These are phyloP conservation scores for Dipteronia dyeriana DNA, from an alignment of 345 rosid genomes.

Conservation along the genomic window DNA sequence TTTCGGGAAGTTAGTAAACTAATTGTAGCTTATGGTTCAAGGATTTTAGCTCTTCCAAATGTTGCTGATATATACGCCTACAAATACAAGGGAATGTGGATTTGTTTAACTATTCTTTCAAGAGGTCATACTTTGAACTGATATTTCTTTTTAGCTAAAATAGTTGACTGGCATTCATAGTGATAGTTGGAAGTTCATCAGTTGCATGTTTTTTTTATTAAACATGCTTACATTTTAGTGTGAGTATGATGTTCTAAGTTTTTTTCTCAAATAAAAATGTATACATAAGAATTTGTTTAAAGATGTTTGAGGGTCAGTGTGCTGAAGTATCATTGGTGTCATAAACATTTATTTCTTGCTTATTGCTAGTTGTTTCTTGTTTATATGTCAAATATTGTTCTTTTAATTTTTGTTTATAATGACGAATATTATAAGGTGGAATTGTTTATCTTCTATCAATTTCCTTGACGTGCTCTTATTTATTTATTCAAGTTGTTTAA, in stretches of 20 bases:
- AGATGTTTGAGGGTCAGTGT: neutral
- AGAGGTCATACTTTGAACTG: constrained; percentile 63
- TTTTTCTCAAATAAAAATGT: neutral
- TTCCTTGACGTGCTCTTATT: neutral
- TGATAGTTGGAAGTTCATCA: neutral
- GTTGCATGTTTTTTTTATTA: constrained; percentile 4
- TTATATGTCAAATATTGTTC: neutral
- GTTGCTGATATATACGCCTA: constrained; percentile 88
- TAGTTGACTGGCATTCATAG: neutral
- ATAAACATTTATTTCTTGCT: neutral
- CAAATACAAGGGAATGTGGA: constrained; percentile 99
- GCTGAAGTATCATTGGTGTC: neutral
- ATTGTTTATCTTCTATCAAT: neutral
- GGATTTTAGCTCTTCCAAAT: constrained; percentile 93
- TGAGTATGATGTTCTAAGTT: neutral
- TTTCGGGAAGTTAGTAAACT: constrained; percentile 99
- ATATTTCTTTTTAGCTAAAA: constrained; percentile 3
- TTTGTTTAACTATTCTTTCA: constrained; percentile 82
- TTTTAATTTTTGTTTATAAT: neutral
- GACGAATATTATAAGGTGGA: neutral
- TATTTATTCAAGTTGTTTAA: no score
- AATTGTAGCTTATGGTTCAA: constrained; percentile 91
- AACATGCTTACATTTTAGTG: neutral
- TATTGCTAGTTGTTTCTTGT: neutral
- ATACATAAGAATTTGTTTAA: no score